Conservation (phyloP, 805 yeast species). For the Candida patagonica region DNA sequence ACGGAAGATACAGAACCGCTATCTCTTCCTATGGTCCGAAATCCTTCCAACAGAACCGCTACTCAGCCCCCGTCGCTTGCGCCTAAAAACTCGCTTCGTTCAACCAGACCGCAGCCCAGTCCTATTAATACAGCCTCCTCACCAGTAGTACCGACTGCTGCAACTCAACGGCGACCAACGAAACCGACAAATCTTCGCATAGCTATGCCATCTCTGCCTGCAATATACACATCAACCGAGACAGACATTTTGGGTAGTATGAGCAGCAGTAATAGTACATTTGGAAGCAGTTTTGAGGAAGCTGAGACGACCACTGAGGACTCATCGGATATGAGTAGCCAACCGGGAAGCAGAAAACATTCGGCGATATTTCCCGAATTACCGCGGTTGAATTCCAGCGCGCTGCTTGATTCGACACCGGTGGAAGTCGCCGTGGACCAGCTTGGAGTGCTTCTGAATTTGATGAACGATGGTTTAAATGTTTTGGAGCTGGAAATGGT, state of each 20-base stretch:
- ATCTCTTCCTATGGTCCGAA: too few species aligned
- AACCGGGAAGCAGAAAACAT: background rate
- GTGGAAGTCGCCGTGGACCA: constrained; percentile 25
- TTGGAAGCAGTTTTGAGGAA: background rate
- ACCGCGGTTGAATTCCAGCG: constrained; percentile 28
- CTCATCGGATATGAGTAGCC: background rate
- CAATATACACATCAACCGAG: background rate
- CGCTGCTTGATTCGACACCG: constrained; percentile 32
- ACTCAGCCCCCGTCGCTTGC: background rate
- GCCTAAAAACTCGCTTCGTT: constrained; percentile 1
- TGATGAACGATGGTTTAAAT: constrained; percentile 21
- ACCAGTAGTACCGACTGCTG: background rate
- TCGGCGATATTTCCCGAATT: constrained; percentile 20
- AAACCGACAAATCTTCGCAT: constrained; percentile 5
- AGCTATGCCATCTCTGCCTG: constrained; percentile 11
- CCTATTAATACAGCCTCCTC: background rate
- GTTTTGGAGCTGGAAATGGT: constrained; percentile 13
- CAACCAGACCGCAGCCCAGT: constrained; percentile 1
- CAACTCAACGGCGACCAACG: background rate
- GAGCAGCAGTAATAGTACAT: background rate
- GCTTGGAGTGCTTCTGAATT: constrained; percentile 24
- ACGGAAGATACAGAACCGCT: too few species aligned
- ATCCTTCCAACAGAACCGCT: background rate
- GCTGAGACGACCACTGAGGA: constrained; percentile 11
- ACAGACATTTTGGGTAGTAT: background rate